phyloP scores from a whole-genome alignment of 176 grass and related monocot species.

The Carex cristatella region DNA sequence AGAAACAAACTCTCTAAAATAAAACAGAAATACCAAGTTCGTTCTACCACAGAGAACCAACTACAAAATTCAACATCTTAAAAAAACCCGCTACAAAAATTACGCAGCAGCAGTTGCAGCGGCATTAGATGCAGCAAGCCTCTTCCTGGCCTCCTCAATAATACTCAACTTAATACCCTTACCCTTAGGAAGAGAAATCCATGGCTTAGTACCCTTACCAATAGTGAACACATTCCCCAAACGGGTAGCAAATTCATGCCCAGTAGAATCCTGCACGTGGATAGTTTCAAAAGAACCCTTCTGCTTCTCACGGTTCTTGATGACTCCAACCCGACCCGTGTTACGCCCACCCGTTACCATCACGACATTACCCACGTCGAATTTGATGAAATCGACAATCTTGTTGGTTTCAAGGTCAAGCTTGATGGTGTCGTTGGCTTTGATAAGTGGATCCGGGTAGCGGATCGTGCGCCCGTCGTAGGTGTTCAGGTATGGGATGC shows the following conservation, averaged over 20 bases:
- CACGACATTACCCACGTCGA: conserved; percentile 43
- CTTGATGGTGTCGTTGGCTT: conserved; percentile 48
- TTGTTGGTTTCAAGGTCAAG: conserved; percentile 38
- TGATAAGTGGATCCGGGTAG: conserved; percentile 43
- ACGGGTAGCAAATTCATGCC: conserved; percentile 41
- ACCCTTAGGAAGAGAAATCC: conserved; percentile 40
- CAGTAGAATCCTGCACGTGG: conserved; percentile 30
- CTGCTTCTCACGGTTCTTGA: conserved; percentile 49
- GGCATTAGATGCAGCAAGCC: conserved; percentile 20
- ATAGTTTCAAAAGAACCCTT: conserved; percentile 36
- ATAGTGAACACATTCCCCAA: conserved; percentile 42
- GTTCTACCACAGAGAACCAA: too few species aligned
- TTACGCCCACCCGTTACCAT: conserved; percentile 47
- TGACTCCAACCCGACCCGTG: conserved; percentile 42
- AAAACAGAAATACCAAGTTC: too few species aligned
- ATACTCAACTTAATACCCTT: conserved; percentile 51
- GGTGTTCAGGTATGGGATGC: conserved; percentile 43
- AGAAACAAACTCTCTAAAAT: not conserved
- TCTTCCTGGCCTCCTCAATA: conserved; percentile 44
- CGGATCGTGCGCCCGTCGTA: conserved; percentile 39
- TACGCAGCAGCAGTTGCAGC: not conserved
- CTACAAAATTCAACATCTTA: too few species aligned
- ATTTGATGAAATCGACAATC: conserved; percentile 47
- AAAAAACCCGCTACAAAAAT: too few species aligned
- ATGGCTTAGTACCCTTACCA: conserved; percentile 37